Base-by-base conservation (phyloP, 768 basidiomycete genomes). In the Hirschioporus abietinus region DNA sequence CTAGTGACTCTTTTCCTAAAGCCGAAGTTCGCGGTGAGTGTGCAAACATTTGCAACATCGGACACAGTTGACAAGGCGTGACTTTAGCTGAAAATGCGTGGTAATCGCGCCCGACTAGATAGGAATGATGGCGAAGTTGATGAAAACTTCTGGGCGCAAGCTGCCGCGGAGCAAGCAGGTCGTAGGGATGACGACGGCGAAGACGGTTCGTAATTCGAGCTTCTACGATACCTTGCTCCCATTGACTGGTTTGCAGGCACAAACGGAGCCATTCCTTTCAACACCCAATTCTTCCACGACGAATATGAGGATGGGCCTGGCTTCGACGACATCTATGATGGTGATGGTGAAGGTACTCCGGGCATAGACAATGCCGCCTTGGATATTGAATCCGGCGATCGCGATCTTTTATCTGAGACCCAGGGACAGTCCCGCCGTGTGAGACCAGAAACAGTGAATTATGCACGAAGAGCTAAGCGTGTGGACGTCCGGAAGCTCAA, bases 401-500 rank as follows among this genome's bases (percentile, higher is more conserved):
- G 95, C 66, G 96, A 99, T 75, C 81, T 98, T 18, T 82, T 96
- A 52, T 91, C 92, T 15, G 91, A 86, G 1, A 93, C 94, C 0
- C 88, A 92, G 71, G 79, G 84, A 62, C 86, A 88, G 71, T 85
- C 88, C 36, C 88, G 92, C 64, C 90, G 93, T 10, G 88, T 92
- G 52, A 82, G 88, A 70, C 95, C 95, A 7, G 92, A 97, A 73
- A 85, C 86, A 64, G 94, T 99, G 70, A 93, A 95, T 70, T 99
- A 97, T 73, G 90, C 96, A 1, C 96, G 95, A 78, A 87, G 91
- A 42, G 97, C 96, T 1, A 99, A 98, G 79, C 82, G 96, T 58
- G 96, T 99, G 24, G 97, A 99, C 73, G 96, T 99, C 42, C 86
- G 94, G 73, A 95, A 91, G 78, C 79, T 99, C 69, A 99, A 99